These are phyloP conservation scores for Panellus pusillus DNA, from an alignment of 768 basidiomycete species.

Conservation along the genomic window DNA sequence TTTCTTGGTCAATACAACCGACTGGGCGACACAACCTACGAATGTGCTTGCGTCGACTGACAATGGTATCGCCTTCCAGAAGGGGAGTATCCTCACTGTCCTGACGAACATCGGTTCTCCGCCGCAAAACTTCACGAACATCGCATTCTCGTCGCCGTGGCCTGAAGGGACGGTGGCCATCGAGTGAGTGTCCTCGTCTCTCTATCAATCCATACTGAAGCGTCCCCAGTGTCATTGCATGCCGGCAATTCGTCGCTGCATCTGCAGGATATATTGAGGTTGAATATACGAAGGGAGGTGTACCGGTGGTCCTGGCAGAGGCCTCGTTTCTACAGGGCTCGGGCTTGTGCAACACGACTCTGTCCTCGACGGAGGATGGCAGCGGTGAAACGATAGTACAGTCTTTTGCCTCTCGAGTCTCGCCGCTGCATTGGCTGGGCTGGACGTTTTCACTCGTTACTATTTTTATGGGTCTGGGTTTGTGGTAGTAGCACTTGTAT, in stretches of 20 bases:
- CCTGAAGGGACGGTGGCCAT: slow-evolving; percentile 46
- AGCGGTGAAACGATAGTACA: neutral
- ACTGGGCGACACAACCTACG: slow-evolving; percentile 54
- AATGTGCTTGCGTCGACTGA: slow-evolving; percentile 51
- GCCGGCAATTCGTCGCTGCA: slow-evolving; percentile 67
- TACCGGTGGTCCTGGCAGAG: slow-evolving; percentile 56
- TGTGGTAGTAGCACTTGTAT: neutral
- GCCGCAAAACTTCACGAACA: slow-evolving; percentile 52
- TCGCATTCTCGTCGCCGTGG: slow-evolving; percentile 61
- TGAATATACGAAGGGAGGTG: slow-evolving; percentile 64
- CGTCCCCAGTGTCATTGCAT: slow-evolving; percentile 54
- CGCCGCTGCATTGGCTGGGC: neutral
- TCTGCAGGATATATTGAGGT: slow-evolving; percentile 61
- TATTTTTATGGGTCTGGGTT: slow-evolving; percentile 6
- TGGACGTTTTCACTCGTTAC: slow-evolving; percentile 4
- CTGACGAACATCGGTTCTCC: slow-evolving; percentile 76
- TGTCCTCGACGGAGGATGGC: slow-evolving; percentile 5
- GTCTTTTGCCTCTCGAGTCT: neutral
- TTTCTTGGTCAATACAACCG: slow-evolving; percentile 53
- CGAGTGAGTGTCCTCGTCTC: slow-evolving; percentile 44
- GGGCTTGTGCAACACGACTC: slow-evolving; percentile 35
- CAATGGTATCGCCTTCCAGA: slow-evolving; percentile 62
- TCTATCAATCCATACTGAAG: neutral
- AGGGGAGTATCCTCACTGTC: slow-evolving; percentile 60
- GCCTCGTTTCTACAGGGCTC: slow-evolving; percentile 35